Evolutionary conservation across 2,329 filamentous ascomycete genomes (phyloP).

Genomic region (Aspergillus uvarum): DNA sequence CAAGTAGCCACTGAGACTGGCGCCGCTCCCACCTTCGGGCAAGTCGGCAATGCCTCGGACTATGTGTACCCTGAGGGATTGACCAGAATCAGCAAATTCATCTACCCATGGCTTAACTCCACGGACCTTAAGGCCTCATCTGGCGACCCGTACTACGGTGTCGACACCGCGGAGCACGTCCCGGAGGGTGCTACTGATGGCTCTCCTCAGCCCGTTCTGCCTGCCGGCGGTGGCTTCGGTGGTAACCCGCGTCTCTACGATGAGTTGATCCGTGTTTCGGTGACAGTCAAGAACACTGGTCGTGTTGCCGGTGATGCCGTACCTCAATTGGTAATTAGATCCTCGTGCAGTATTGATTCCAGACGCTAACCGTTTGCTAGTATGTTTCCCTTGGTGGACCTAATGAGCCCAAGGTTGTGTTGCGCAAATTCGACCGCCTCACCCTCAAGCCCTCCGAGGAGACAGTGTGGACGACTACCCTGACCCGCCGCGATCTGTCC

Average conservation of each 20-base stretch:
- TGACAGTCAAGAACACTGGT: conserved; percentile 54
- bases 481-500: conserved; percentile 78
- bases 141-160: conserved; percentile 55
- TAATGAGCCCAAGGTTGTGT: conserved; percentile 63
- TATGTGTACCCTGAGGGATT: conserved; percentile 58
- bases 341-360: background rate
- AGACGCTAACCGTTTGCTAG: conserved; percentile 19
- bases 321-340: conserved; percentile 47
- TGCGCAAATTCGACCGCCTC: conserved; percentile 80
- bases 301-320: conserved; percentile 52
- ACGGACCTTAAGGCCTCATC: conserved; percentile 55
- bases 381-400: conserved; percentile 80
- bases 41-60: conserved; percentile 48
- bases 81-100: conserved; percentile 54
- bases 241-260: conserved; percentile 59
- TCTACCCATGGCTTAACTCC: conserved; percentile 65
- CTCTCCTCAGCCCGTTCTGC: conserved; percentile 55
- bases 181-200: conserved; percentile 53
- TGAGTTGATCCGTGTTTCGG: conserved; percentile 49
- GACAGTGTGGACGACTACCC: conserved; percentile 63
- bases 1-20: conserved; percentile 54
- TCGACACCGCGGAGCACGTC: conserved; percentile 50
- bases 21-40: conserved; percentile 55
- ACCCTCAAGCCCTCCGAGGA: conserved; percentile 68
- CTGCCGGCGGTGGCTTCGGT: conserved; percentile 59